phyloP scores from a whole-genome alignment of 495 filamentous ascomycete genomes.

The Pyrenula aspistea region DNA sequence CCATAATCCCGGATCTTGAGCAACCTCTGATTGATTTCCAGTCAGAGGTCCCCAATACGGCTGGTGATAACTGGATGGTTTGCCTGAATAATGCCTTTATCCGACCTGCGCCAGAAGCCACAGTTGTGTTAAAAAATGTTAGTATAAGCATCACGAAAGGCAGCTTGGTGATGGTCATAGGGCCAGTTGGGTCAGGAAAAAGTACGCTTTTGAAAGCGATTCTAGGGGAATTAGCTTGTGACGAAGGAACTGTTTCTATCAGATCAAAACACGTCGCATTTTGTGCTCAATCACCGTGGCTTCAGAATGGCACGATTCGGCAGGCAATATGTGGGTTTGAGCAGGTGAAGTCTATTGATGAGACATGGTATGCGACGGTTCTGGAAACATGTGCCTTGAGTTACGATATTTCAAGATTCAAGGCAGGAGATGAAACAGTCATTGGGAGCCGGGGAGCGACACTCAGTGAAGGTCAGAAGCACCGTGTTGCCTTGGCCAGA shows the following conservation, averaged over 20 bases:
- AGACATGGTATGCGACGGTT: conserved; percentile 20
- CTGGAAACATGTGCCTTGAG: conserved; percentile 18
- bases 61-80: too few species aligned
- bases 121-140: conserved; percentile 4
- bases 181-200: conserved; percentile 18
- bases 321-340: conserved; percentile 16
- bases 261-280: conserved; percentile 15
- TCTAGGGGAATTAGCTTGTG: conserved; percentile 8
- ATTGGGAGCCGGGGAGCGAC: conserved; percentile 75
- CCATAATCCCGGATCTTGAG: too few species aligned
- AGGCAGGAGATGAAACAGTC: conserved; percentile 60
- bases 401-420: conserved; percentile 11
- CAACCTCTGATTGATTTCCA: too few species aligned
- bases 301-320: conserved; percentile 26
- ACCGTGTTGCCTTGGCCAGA: conserved; percentile 40
- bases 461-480: conserved; percentile 75
- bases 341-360: conserved; percentile 9
- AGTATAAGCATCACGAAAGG: conserved; percentile 2
- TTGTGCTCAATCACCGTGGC: conserved; percentile 30
- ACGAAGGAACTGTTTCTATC: conserved; percentile 1
- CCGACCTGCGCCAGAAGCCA: too few species aligned
- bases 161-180: conserved; percentile 9
- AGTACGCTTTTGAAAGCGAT: conserved; percentile 18
- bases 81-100: too few species aligned
- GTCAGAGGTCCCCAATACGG: too few species aligned